Evolutionary conservation across 2,329 filamentous ascomycete species (phyloP).

Genomic region (Sclerotiophoma versabilis): DNA sequence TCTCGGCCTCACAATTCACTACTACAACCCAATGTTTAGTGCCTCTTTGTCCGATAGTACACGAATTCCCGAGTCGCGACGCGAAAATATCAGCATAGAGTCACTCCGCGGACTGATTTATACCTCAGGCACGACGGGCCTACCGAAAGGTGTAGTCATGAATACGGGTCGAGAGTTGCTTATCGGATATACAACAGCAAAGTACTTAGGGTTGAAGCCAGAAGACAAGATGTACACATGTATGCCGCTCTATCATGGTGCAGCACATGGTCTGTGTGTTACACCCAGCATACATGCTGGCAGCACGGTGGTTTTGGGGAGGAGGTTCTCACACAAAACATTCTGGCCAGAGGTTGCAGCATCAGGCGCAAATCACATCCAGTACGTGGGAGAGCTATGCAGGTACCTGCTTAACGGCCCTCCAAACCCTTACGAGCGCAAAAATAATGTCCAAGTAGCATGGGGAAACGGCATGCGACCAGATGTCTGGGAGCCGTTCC

Average conservation of each 20-base stretch:
- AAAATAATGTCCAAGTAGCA: conserved; percentile 43
- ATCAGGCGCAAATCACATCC: conserved; percentile 41
- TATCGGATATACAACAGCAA: conserved; percentile 27
- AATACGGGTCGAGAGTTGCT: conserved; percentile 40
- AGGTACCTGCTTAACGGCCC: conserved; percentile 47
- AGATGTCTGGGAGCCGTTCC: conserved; percentile 52
- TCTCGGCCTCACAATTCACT: conserved; percentile 34
- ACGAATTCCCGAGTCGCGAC: conserved; percentile 34
- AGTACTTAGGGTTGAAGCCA: conserved; percentile 40
- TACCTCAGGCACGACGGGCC: conserved; percentile 47
- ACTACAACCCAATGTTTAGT: conserved; percentile 39
- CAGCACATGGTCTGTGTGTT: conserved; percentile 42
- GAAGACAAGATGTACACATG: conserved; percentile 45
- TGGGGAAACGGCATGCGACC: conserved; percentile 54
- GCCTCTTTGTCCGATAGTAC: conserved; percentile 30
- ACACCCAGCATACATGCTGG: conserved; percentile 43
- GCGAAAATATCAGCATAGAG: conserved; percentile 31
- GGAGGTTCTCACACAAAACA: conserved; percentile 45
- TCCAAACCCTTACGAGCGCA: conserved; percentile 38
- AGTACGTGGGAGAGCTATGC: conserved; percentile 50
- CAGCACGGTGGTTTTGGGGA: conserved; percentile 37
- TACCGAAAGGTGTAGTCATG: conserved; percentile 44
- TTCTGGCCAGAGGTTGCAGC: conserved; percentile 49
- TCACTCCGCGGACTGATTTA: conserved; percentile 43
- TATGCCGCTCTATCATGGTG: conserved; percentile 49